Conservation (phyloP, 495 filamentous ascomycete genomes). For the Amorphotheca resinae region DNA sequence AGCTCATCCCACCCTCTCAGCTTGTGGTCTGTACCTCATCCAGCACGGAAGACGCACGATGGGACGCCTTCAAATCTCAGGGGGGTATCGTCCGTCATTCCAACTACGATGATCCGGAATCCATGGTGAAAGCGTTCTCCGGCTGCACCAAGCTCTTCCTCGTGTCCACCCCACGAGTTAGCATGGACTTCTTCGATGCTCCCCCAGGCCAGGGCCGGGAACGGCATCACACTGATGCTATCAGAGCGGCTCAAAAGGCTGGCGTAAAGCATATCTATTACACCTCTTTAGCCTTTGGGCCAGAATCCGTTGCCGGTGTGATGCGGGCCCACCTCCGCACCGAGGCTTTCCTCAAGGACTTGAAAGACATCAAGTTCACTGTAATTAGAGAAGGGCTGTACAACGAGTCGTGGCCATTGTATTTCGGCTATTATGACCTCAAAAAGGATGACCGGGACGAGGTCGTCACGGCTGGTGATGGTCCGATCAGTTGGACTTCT, state of each 20-base stretch:
- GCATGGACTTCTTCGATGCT: conserved; percentile 21
- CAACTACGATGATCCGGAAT: conserved; percentile 26
- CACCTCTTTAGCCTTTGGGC: conserved; percentile 49
- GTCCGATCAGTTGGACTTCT: conserved; percentile 29
- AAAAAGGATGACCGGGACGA: conserved; percentile 16
- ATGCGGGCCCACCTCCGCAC: conserved; percentile 59
- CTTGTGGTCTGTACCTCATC: neutral
- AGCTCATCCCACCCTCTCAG: neutral
- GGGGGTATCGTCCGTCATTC: neutral
- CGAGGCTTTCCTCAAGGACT: conserved; percentile 39
- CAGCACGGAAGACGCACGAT: neutral
- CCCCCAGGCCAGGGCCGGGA: conserved; percentile 27
- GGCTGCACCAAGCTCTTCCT: conserved; percentile 37
- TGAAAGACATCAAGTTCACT: conserved; percentile 33
- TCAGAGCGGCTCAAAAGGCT: conserved; percentile 42
- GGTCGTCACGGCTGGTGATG: conserved; percentile 29
- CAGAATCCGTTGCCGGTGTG: conserved; percentile 34
- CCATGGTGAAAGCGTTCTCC: conserved; percentile 21
- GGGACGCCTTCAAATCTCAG: neutral
- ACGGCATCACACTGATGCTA: conserved; percentile 36
- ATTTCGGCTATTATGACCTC: conserved; percentile 48
- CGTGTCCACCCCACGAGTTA: conserved; percentile 30
- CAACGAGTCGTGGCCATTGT: conserved; percentile 55
- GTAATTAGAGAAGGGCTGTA: conserved; percentile 52
- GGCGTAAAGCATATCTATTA: conserved; percentile 56